phyloP scores from a whole-genome alignment of 129 eudicot genomes.

The Artemisia annua region DNA sequence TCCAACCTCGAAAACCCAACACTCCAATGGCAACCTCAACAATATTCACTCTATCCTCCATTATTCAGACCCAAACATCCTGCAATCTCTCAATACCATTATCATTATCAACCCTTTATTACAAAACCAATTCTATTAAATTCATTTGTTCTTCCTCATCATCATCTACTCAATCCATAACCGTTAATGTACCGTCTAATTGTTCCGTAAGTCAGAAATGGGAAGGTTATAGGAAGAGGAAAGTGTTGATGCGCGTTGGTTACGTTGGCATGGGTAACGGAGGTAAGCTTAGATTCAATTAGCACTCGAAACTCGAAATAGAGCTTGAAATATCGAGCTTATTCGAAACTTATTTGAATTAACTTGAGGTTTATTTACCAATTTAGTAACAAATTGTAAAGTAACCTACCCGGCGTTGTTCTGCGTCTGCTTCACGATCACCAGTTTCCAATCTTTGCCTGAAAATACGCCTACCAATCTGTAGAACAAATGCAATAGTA shows the following conservation, averaged over 20 bases:
- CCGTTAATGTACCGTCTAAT: conserved; percentile 10
- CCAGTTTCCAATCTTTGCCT: no score
- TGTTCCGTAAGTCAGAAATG: conserved; percentile 36
- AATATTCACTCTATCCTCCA: conserved; percentile 28
- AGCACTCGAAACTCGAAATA: no score
- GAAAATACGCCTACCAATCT: no score
- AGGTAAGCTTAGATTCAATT: conserved; percentile 37
- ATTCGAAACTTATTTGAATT: no score
- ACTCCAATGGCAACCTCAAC: conserved; percentile 40
- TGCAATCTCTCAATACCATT: conserved; percentile 1
- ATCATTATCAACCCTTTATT: conserved; percentile 22
- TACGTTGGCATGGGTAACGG: conserved; percentile 82
- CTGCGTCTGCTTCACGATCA: no score
- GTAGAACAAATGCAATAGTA: no score
- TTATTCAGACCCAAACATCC: conserved; percentile 30
- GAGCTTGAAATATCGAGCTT: no score
- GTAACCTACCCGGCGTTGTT: no score
- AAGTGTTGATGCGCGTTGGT: conserved; percentile 96
- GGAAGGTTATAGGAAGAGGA: conserved; percentile 81
- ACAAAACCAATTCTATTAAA: not conserved
- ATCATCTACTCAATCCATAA: conserved; percentile 30
- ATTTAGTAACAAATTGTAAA: no score
- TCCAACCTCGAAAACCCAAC: not conserved
- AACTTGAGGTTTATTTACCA: no score
- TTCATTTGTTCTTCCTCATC: conserved; percentile 29